Base-by-base conservation (phyloP, 2,329 filamentous ascomycete genomes). In the Passalora sequoiae region DNA sequence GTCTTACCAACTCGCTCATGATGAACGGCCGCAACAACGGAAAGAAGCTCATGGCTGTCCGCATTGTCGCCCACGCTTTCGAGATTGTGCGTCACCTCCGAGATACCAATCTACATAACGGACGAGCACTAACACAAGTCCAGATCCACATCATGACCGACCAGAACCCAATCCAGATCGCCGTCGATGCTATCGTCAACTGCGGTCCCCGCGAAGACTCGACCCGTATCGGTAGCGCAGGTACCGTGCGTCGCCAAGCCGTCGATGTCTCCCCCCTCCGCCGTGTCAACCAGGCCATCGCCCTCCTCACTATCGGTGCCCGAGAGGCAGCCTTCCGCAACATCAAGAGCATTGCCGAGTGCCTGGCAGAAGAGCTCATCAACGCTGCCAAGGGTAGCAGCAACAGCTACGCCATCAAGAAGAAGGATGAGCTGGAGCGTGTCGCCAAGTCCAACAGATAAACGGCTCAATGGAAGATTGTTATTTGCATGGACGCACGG, bases 1-100 rank as follows among this genome's bases (percentile, higher is more conserved):
- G 92, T 73, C 84, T 98, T 66, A 98, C 92, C 81, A 98, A 98
- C 86, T 97, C 92, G 50, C 84, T 98, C 72, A 98, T 98, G 94
- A 97, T 97, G 91, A 95, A 98, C 84, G 92, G 92, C 76, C 92
- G 92, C 77, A 98, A 98, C 87, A 98, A 96, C 86, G 92, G 92
- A 76, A 98, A 98, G 86, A 98, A 98, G 88, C 84, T 97, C 70
- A 96, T 94, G 89, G 94, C 92, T 70, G 91, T 97, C 73, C 89
- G 92, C 76, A 98, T 98, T 64, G 89, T 98, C 66, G 89, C 89
- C 63, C 92, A 98, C 81, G 76, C 91, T 66, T 98, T 98, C 76
- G 94, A 98, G 81, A 98, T 98, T 72, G 91, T 96, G 84, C 73
- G 87, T 85, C 57, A 6, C 20, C 24, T 15, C 21, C 19, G 29